Evolutionary conservation across 768 basidiomycete genomes (phyloP), one percentile per base, ranked within the genome.

Genomic region (Polyporus arcularius): DNA sequence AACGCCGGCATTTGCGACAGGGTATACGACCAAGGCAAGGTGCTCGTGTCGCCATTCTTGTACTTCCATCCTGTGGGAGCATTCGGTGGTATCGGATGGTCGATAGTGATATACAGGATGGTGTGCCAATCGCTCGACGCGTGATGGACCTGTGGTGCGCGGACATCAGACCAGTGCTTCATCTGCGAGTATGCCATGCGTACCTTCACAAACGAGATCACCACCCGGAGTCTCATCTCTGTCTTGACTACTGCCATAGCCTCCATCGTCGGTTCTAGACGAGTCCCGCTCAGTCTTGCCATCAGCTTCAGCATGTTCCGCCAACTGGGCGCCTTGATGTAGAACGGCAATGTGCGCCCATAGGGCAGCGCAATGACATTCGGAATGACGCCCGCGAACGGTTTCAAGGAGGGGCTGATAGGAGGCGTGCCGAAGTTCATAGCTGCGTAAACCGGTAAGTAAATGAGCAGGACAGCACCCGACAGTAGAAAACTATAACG

Each of bases 181-280:
- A 55, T 16, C 53, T 10, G 21, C 30, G 18, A 41, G 66, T 35
- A 7, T 21, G 32, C 6, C 2, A 32, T 11, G 40, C 81, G 54
- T 65, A 90, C 91, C 79, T 86, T 89, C 52, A 91, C 79, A 67
- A 93, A 91, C 67, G 93, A 91, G 57, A 94, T 74, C 0, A 93
- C 88, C 0, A 86, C 86, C 43, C 92, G 86, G 47, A 94, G 74
- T 61, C 80, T 81, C 53, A 87, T 76, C 5, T 82, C 82, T 1
- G 75, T 76, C 67, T 86, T 87, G 32, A 80, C 76, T 0, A 80
- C 72, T 1, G 85, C 82, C 64, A 89, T 73, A 1, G 88, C 86
- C 65, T 89, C 88, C 40, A 90, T 69, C 0, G 87, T 85, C 1
- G 91, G 84, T 65, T 92, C 87, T 47, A 94, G 76, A 52, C 83